Percentiles rank a stretch among this genome's conserved stretches.
phyloP scores from a whole-genome alignment of 176 grass and related monocot species.

The Ampelocalamus luodianensis region DNA sequence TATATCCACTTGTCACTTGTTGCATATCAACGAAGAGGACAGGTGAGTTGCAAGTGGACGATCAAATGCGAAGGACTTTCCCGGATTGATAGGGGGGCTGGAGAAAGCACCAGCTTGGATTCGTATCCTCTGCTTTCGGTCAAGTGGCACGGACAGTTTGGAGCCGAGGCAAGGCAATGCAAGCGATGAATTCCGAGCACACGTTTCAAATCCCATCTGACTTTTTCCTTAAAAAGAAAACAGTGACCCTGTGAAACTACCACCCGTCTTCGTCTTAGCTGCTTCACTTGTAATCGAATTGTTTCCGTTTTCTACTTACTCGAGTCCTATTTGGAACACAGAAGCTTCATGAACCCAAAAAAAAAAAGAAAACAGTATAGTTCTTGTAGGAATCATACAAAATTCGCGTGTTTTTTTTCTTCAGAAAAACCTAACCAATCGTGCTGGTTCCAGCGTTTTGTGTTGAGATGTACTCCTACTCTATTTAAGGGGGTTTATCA shows the following conservation, averaged over 20 bases:
- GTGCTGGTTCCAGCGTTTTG: neutral
- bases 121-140: slow-evolving; percentile 20
- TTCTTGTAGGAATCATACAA: neutral
- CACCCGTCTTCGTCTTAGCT: neutral
- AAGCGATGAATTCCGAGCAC: neutral
- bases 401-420: neutral
- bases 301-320: neutral
- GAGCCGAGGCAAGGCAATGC: neutral
- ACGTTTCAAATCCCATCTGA: neutral
- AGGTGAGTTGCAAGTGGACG: neutral
- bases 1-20: neutral
- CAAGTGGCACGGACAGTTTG: neutral
- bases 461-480: neutral
- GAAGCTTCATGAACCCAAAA: neutral
- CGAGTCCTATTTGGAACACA: neutral
- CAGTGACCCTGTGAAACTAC: neutral
- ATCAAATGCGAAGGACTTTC: neutral
- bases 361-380: no score
- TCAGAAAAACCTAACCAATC: neutral
- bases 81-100: neutral
- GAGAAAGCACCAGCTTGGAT: neutral
- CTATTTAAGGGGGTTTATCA: neutral
- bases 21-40: neutral
- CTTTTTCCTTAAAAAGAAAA: neutral
- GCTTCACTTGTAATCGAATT: neutral